Conservation (phyloP, 1,139 yeast species). For the Yamadazyma triangularis region DNA sequence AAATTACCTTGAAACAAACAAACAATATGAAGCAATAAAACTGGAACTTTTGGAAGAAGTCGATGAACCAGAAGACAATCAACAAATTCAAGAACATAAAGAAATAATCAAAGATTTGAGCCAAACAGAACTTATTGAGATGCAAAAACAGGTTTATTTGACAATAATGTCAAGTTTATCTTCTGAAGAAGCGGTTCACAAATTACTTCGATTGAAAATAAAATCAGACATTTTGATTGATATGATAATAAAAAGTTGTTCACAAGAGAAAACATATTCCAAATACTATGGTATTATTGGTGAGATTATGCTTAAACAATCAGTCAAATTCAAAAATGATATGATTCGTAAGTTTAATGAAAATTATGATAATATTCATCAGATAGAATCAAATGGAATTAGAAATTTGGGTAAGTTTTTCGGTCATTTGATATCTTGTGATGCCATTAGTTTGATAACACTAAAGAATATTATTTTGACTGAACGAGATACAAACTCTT, state of each 20-base stretch:
- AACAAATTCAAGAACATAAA: too few species aligned
- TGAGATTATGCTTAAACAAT: constrained; percentile 49
- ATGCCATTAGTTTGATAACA: constrained; percentile 45
- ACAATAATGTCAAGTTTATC: constrained; percentile 92
- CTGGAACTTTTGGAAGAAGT: constrained; percentile 15
- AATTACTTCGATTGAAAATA: constrained; percentile 51
- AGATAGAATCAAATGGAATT: constrained; percentile 66
- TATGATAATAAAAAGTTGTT: constrained; percentile 77
- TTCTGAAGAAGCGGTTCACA: constrained; percentile 91
- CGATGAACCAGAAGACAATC: too few species aligned
- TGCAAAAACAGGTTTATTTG: constrained; percentile 72
- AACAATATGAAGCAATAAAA: constrained; percentile 20
- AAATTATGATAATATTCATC: constrained; percentile 57
- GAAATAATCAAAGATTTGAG: constrained; percentile 54
- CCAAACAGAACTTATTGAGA: constrained; percentile 54
- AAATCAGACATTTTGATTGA: constrained; percentile 49
- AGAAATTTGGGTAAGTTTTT: constrained; percentile 81
- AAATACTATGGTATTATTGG: constrained; percentile 80
- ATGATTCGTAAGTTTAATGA: constrained; percentile 52
- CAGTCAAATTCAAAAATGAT: constrained; percentile 50
- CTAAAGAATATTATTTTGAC: constrained; percentile 64
- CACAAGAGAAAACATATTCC: constrained; percentile 85
- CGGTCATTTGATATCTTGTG: constrained; percentile 79
- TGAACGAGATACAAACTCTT: constrained; percentile 70
- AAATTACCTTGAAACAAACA: constrained; percentile 29